A percentile compares a stretch with the other conserved stretches of the same genome.
phyloP scores from a whole-genome alignment of 208 protist genomes.

The Trypanosoma brucei region DNA sequence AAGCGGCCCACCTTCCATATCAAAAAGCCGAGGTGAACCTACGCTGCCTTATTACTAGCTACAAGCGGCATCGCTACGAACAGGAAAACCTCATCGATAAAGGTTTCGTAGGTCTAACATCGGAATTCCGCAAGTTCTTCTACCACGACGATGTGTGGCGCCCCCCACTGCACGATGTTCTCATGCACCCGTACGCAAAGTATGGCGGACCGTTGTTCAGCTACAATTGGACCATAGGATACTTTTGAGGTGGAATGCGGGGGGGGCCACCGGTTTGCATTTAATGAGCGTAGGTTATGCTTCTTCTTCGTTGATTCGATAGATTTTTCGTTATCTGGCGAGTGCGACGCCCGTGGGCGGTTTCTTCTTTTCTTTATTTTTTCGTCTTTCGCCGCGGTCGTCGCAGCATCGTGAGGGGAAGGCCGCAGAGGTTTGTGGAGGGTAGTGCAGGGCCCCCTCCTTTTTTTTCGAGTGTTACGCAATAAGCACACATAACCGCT shows the following conservation, averaged over 20 bases:
- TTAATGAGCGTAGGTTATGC: neutral
- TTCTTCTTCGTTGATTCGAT: neutral
- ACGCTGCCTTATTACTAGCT: slow-evolving; percentile 66
- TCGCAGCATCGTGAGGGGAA: no score
- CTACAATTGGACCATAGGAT: slow-evolving; percentile 90
- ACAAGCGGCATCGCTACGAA: slow-evolving; percentile 87
- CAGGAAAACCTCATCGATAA: slow-evolving; percentile 88
- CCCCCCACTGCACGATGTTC: slow-evolving; percentile 78
- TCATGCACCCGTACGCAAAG: slow-evolving; percentile 85
- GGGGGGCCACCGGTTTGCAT: neutral
- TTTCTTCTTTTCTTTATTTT: neutral
- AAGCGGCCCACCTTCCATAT: slow-evolving; percentile 79
- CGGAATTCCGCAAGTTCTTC: slow-evolving; percentile 90
- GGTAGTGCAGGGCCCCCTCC: no score
- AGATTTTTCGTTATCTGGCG: neutral
- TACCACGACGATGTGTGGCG: slow-evolving; percentile 92
- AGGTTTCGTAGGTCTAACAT: slow-evolving; percentile 86
- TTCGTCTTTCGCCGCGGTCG: no score
- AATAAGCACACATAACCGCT: no score
- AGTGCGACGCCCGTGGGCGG: neutral
- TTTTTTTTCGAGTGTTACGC: no score
- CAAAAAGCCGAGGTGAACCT: slow-evolving; percentile 85
- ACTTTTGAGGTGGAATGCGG: slow-evolving; percentile 50
- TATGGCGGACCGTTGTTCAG: slow-evolving; percentile 79
- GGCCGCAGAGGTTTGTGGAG: no score